These are phyloP conservation scores for Vitis riparia DNA, from an alignment of 164 flowering plant genomes.

Conservation along the genomic window DNA sequence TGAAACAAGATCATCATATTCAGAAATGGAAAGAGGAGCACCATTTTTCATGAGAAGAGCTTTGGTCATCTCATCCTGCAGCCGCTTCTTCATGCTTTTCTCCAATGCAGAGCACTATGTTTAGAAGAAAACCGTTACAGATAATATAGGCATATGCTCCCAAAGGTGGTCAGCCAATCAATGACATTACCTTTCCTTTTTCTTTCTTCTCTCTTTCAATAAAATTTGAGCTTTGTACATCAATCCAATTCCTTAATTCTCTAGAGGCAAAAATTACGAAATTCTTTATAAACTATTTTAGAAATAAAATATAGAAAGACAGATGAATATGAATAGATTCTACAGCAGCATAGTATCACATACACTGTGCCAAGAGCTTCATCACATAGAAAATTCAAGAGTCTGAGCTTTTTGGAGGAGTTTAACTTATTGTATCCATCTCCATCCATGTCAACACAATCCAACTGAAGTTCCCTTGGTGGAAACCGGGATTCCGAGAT, in stretches of 20 bases:
- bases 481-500: constrained; percentile 8
- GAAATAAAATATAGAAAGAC: neutral
- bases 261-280: neutral
- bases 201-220: constrained; percentile 3
- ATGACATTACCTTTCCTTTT: constrained; percentile 2
- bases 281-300: neutral
- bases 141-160: neutral
- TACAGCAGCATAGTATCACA: neutral
- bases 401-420: constrained; percentile 17
- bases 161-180: neutral
- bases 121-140: neutral
- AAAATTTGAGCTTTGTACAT: constrained; percentile 11
- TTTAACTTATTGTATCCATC: constrained; percentile 8
- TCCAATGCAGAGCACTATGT: neutral
- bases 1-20: constrained; percentile 8
- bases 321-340: neutral
- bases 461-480: constrained; percentile 8
- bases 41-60: constrained; percentile 4
- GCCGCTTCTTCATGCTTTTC: constrained; percentile 6
- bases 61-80: constrained; percentile 13
- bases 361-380: constrained; percentile 28
- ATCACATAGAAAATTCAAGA: constrained; percentile 28
- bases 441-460: neutral
- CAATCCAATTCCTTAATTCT: constrained; percentile 15
- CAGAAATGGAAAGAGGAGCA: constrained; percentile 13